phyloP scores from a whole-genome alignment of 2,329 filamentous ascomycete genomes.

The Chaetomium strumarium region DNA sequence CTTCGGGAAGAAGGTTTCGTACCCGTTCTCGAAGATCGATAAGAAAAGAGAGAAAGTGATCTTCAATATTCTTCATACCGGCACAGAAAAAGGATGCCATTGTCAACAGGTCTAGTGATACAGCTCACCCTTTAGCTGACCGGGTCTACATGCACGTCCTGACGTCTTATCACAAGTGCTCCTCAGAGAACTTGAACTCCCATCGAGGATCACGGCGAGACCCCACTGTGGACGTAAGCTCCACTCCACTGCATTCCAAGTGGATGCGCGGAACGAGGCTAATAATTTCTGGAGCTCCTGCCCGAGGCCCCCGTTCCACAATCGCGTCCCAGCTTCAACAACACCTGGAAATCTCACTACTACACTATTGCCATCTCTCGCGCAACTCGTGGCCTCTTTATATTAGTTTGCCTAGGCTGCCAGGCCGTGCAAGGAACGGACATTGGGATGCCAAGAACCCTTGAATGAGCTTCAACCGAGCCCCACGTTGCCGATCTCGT shows the following conservation, averaged over 20 bases:
- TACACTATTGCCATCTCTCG: neutral
- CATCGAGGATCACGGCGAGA: neutral
- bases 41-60: neutral
- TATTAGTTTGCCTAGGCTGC: no score
- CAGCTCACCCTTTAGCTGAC: no score
- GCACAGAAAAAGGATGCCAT: no score
- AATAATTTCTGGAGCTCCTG: conserved; percentile 18
- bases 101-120: no score
- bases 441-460: no score
- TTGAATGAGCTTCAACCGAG: no score
- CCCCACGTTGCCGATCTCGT: no score
- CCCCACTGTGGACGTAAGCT: conserved; percentile 9
- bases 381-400: neutral
- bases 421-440: no score
- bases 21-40: neutral
- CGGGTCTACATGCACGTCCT: no score
- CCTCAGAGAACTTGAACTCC: no score
- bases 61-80: no score
- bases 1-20: neutral
- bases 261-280: neutral
- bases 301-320: conserved; percentile 12
- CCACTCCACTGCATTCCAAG: neutral
- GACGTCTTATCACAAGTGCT: no score
- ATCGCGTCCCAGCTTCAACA: conserved; percentile 11
- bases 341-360: neutral